Evolutionary conservation across 257 asterid species (phyloP), one percentile per base, ranked within the genome.

Genomic region (Lycium barbarum): DNA sequence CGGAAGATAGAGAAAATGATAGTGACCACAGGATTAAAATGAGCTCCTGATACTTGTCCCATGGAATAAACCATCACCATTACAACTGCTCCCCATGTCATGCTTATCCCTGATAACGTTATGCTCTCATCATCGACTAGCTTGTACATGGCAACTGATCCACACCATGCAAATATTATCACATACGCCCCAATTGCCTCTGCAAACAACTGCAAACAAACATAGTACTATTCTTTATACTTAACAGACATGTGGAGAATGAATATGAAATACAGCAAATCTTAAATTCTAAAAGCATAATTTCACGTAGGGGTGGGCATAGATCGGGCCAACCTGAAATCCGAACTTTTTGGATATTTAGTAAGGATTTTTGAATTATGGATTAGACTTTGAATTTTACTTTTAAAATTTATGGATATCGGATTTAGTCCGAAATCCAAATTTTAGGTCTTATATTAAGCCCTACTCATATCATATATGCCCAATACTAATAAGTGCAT

Each of bases 11-110:
- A 93, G 74, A 80, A 88, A 47, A 95, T 74, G 83, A 95, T 1
- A 2, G 97, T 92, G 65, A 95, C 97, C 0, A 97, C 97, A 1
- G 98, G 98, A 74, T 95, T 95, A 65, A 95, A 93, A 84, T 95
- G 99, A n/a, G 95, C 99, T 33, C 97, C 98, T 14, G 98, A 95
- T 0, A 95, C 88, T 38, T 95, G 98, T 5, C 95, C 97, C 6
- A 94, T 87, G 0, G 97, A 47, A 51, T 94, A 94, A 73, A 93
- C 40, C 97, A 95, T 91, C 17, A 91, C 95, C 97, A 87, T 90
- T 8, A 92, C 98, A 0, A 93, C 91, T 3, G 91, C 58, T 3
- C 98, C 99, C 98, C 99, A 95, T 4, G 95, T 90, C 62, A 88
- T 87, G 40, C 93, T 88, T 0, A 94, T 79, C 7, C 98, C 98